Evolutionary conservation across 1,284 basidiomycete genomes (phyloP).

Genomic region (Ceratobasidium sp.): DNA sequence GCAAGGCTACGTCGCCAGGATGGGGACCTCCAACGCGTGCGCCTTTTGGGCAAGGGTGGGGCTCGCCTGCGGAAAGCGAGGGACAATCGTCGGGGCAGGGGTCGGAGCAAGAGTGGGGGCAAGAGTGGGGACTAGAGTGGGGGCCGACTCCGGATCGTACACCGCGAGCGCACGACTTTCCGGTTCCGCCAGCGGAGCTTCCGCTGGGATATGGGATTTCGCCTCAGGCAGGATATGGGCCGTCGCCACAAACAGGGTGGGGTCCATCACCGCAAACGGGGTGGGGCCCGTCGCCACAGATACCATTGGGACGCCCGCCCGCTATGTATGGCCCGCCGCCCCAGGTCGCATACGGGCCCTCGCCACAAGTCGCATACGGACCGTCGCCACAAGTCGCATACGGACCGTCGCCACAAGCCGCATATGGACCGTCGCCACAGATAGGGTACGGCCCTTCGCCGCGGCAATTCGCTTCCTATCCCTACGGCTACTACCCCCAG

Average conservation of each 20-base stretch:
- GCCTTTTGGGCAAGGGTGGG: neutral
- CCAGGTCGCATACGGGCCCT: neutral
- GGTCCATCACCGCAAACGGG: neutral
- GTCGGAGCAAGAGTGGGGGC: no score
- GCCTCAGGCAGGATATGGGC: neutral
- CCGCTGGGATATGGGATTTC: neutral
- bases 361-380: neutral
- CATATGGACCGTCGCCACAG: constrained; percentile 35
- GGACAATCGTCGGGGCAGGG: neutral
- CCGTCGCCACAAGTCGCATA: neutral
- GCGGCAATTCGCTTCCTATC: constrained; percentile 3
- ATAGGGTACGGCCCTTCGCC: constrained; percentile 23
- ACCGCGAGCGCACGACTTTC: neutral
- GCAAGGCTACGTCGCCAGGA: neutral
- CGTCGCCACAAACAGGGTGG: neutral
- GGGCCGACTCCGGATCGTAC: neutral
- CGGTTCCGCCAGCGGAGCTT: neutral
- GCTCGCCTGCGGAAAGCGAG: neutral
- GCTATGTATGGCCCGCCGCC: neutral
- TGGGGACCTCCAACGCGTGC: neutral
- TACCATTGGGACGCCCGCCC: neutral
- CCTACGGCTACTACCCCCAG: constrained; percentile 24
- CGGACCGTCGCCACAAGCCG: neutral
- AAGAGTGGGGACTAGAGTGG: neutral
- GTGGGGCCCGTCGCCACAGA: neutral